These are phyloP conservation scores for Podaxis pistillaris DNA, from an alignment of 768 basidiomycete genomes.

Conservation along the genomic window DNA sequence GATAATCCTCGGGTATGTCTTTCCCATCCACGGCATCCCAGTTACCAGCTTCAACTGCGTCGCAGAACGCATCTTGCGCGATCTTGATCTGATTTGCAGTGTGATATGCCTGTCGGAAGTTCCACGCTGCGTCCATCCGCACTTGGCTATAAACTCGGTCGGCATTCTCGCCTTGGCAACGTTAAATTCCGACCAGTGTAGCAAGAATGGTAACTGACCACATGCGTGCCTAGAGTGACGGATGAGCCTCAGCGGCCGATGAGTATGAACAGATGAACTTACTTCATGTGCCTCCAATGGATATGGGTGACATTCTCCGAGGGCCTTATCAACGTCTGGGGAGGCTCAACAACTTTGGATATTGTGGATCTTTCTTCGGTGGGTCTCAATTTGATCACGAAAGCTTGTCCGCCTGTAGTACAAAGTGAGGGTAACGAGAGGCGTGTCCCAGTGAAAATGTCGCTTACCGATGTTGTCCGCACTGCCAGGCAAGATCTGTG, in stretches of 20 bases:
- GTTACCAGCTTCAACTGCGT: conserved; percentile 40
- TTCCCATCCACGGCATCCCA: conserved; percentile 38
- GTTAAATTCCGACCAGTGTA: background rate
- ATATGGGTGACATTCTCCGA: conserved; percentile 32
- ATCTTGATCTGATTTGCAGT: conserved; percentile 62
- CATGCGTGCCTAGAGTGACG: conserved; percentile 57
- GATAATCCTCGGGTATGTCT: conserved; percentile 58
- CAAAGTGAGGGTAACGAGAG: background rate
- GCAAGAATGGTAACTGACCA: conserved; percentile 28
- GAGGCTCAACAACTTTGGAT: conserved; percentile 73
- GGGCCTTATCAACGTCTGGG: conserved; percentile 47
- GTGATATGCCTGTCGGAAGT: conserved; percentile 71
- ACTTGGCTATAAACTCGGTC: conserved; percentile 40
- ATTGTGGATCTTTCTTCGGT: conserved; percentile 68
- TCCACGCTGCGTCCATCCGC: conserved; percentile 66
- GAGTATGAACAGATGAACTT: conserved; percentile 13
- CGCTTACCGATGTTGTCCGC: conserved; percentile 55
- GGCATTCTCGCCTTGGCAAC: conserved; percentile 54
- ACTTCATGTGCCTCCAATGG: conserved; percentile 80
- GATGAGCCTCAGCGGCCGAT: background rate
- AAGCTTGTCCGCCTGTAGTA: conserved; percentile 67
- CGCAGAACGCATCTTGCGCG: conserved; percentile 69
- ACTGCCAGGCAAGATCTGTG: conserved; percentile 73
- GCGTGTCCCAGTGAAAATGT: background rate
- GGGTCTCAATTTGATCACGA: conserved; percentile 72